Conservation (phyloP, 176 grass and related monocot species). For the Puccinellia tenuiflora region DNA sequence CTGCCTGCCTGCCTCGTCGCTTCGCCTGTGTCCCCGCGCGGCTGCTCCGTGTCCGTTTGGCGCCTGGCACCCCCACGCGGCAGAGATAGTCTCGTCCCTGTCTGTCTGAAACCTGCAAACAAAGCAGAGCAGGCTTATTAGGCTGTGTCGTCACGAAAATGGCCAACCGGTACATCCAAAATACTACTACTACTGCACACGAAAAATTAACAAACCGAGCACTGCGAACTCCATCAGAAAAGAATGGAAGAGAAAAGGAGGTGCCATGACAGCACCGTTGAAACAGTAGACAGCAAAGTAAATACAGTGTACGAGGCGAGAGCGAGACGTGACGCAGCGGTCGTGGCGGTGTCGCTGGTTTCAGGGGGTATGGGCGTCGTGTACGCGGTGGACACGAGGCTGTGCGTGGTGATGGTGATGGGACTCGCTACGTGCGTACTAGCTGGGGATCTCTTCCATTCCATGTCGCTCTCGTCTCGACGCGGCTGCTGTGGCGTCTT, state of each 20-base stretch:
- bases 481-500: too few species aligned
- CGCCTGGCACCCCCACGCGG: background rate
- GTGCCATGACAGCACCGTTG: background rate
- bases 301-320: too few species aligned
- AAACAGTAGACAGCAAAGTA: background rate
- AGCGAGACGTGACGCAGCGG: background rate
- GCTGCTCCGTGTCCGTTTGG: background rate
- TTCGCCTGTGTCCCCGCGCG: background rate
- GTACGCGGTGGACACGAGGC: background rate
- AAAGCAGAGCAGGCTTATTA: background rate
- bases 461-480: background rate
- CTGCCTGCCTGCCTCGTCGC: background rate
- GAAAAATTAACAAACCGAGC: too few species aligned
- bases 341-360: background rate
- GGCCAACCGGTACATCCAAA: background rate
- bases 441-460: background rate
- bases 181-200: too few species aligned
- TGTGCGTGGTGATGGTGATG: background rate
- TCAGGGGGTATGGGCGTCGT: background rate
- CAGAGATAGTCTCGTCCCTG: background rate
- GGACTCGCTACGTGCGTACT: background rate
- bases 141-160: background rate
- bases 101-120: background rate
- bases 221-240: background rate
- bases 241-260: background rate